Conservation (phyloP, 202 grass and related monocot species). For the Alloteropsis angusta region DNA sequence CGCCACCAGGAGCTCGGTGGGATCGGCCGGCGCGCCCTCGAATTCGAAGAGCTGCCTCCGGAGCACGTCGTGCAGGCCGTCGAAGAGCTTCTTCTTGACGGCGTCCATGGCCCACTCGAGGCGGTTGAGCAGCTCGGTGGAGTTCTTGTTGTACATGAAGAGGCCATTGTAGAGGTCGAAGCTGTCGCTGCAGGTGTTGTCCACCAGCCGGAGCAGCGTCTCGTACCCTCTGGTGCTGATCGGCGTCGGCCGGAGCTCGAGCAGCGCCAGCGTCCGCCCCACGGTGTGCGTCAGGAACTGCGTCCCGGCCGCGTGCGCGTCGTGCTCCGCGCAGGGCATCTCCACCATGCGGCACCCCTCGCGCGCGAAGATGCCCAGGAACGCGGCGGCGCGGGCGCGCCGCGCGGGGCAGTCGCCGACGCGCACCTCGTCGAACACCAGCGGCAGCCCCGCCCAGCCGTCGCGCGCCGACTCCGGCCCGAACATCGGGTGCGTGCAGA, state of each 20-base stretch:
- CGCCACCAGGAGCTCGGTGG: neutral
- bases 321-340: conserved; percentile 63
- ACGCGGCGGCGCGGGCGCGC: conserved; percentile 25
- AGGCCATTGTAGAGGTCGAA: conserved; percentile 85
- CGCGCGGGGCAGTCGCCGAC: conserved; percentile 32
- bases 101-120: conserved; percentile 46
- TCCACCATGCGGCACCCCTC: conserved; percentile 73
- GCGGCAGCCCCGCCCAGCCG: conserved; percentile 50
- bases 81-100: conserved; percentile 51
- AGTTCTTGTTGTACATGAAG: conserved; percentile 82
- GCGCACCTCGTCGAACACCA: conserved; percentile 61
- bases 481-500: conserved; percentile 88
- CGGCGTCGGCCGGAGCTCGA: conserved; percentile 26
- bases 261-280: conserved; percentile 38
- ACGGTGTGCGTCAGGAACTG: conserved; percentile 75
- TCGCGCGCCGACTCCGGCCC: conserved; percentile 55
- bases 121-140: conserved; percentile 59
- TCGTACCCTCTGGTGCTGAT: conserved; percentile 49
- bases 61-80: conserved; percentile 46
- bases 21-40: neutral
- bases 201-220: conserved; percentile 58
- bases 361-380: conserved; percentile 45
- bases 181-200: conserved; percentile 83
- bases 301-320: conserved; percentile 49
- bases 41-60: conserved; percentile 52